Conservation (phyloP, 1,284 basidiomycete species). For the Ceratorhiza oryzae-sativae region DNA sequence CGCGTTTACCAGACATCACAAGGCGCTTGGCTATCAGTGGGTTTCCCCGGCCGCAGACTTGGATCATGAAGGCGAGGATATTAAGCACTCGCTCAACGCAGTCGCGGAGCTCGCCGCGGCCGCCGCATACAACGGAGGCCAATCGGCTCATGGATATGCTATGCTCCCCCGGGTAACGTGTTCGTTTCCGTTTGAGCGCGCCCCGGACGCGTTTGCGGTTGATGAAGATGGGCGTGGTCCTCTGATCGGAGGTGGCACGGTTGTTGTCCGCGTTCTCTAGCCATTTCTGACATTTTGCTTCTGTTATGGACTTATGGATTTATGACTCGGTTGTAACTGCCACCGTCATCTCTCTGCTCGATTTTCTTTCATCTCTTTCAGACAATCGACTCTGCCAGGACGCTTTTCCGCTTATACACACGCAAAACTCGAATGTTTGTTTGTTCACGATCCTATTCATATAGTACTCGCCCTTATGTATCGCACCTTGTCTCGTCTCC, state of each 20-base stretch:
- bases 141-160: neutral
- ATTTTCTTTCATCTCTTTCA: neutral
- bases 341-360: neutral
- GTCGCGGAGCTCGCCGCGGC: conserved; percentile 59
- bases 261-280: conserved; percentile 27
- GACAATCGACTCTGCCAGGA: neutral
- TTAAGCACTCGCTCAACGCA: conserved; percentile 67
- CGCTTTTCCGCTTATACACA: neutral
- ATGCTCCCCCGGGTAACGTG: conserved; percentile 43
- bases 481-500: neutral
- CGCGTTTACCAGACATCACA: conserved; percentile 46
- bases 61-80: conserved; percentile 78
- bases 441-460: neutral
- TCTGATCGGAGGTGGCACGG: conserved; percentile 21
- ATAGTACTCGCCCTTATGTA: neutral
- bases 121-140: conserved; percentile 7
- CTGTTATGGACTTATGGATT: neutral
- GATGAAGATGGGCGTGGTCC: conserved; percentile 19
- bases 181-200: conserved; percentile 54
- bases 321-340: neutral
- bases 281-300: neutral
- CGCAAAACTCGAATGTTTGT: neutral
- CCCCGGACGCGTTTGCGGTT: conserved; percentile 51
- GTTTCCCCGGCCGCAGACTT: conserved; percentile 74
- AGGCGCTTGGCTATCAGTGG: conserved; percentile 72